Percentiles rank a stretch among this genome's conserved stretches.
These are phyloP conservation scores for Globisporangium okanoganense DNA, from an alignment of 352 stramenopile genomes.

Conservation along the genomic window DNA sequence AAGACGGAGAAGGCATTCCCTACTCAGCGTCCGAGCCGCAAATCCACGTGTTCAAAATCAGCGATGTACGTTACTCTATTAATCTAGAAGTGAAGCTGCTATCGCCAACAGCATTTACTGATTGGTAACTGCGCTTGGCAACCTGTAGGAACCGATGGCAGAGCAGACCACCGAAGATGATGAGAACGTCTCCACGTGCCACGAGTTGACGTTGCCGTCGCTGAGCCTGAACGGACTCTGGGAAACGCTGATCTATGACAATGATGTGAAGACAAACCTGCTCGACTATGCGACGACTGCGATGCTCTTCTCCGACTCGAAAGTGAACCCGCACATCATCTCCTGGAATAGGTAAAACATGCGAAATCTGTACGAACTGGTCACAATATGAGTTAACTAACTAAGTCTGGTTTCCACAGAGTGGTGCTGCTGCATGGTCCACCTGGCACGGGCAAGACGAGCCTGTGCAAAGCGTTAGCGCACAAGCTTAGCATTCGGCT, in stretches of 20 bases:
- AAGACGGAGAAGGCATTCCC: constrained; percentile 4
- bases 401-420: constrained; percentile 12
- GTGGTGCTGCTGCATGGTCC: constrained; percentile 91
- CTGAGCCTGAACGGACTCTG: constrained; percentile 65
- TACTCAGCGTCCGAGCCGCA: constrained; percentile 35
- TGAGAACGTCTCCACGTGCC: constrained; percentile 75
- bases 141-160: constrained; percentile 44
- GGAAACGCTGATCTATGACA: constrained; percentile 86
- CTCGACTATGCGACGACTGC: constrained; percentile 88
- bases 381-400: no score
- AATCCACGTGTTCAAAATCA: constrained; percentile 76
- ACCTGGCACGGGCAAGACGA: constrained; percentile 92
- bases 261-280: constrained; percentile 70
- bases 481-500: constrained; percentile 92
- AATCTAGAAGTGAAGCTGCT: background rate
- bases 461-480: constrained; percentile 88
- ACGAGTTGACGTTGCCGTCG: constrained; percentile 73
- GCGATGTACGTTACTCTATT: constrained; percentile 26
- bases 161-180: constrained; percentile 81
- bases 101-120: background rate
- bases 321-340: constrained; percentile 87
- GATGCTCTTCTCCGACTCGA: constrained; percentile 85
- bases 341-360: constrained; percentile 86
- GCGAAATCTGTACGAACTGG: background rate
- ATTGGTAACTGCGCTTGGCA: constrained; percentile 1